Evolutionary conservation across 1,284 basidiomycete genomes (phyloP).

Genomic region (Somion occarium): DNA sequence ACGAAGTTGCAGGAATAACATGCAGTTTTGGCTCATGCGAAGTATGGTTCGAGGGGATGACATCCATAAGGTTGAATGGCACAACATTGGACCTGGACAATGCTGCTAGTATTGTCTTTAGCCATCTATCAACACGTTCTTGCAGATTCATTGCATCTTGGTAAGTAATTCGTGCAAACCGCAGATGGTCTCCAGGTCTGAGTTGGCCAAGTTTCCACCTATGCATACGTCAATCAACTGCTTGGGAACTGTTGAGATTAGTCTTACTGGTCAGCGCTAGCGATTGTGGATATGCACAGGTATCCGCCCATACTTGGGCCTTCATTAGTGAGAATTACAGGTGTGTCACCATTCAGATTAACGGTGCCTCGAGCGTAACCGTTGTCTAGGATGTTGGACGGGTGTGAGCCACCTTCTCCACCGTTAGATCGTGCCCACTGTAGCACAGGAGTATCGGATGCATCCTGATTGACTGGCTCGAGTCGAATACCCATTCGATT

Average conservation of each 20-base stretch:
- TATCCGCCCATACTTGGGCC: conserved; percentile 67
- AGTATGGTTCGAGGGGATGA: background rate
- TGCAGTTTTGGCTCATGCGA: conserved; percentile 31
- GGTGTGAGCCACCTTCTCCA: conserved; percentile 70
- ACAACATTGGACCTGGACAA: background rate
- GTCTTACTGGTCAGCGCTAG: conserved; percentile 44
- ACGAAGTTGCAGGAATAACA: conserved; percentile 19
- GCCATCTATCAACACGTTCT: conserved; percentile 16
- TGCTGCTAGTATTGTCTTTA: conserved; percentile 3
- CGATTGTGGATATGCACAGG: conserved; percentile 49
- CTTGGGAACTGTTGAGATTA: conserved; percentile 3
- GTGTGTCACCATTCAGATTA: conserved; percentile 70
- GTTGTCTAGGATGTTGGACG: conserved; percentile 68
- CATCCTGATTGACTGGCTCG: conserved; percentile 9
- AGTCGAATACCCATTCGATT: conserved; percentile 57
- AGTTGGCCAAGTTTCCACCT: conserved; percentile 67
- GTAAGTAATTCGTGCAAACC: conserved; percentile 46
- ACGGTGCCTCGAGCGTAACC: conserved; percentile 59
- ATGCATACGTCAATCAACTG: background rate
- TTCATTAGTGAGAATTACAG: conserved; percentile 61
- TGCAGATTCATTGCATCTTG: conserved; percentile 28
- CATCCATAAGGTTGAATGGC: background rate
- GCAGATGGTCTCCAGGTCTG: conserved; percentile 44
- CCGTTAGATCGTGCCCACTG: conserved; percentile 58
- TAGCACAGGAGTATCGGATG: conserved; percentile 37